Base-by-base conservation (phyloP, 2,329 filamentous ascomycete species). In the Aureobasidium sp. region DNA sequence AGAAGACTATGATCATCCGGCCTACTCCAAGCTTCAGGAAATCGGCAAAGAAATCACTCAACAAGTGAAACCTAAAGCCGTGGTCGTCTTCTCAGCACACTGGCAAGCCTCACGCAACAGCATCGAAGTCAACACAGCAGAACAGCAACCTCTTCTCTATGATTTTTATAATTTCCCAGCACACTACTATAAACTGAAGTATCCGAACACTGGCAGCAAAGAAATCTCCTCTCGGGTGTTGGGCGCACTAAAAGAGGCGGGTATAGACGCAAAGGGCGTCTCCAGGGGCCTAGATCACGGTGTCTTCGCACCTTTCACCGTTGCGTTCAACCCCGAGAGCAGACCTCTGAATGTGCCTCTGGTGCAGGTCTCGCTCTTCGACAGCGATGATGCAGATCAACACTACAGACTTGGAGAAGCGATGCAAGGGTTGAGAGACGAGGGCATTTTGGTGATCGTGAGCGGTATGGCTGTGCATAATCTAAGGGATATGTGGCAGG, bases 71-170 rank as follows among this genome's bases (percentile, higher is more conserved):
- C 88, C 88, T 1, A 86, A 83, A 64, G 89, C 87, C 2, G 81
- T 91, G 16, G 84, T 91, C 1, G 86, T 91, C 29, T 87, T 92
- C 70, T 90, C 88, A 0, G 89, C 87, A 1, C 88, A 92, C 72
- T 91, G 89, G 88, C 85, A 89, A 74, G 84, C 80, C 6, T 49
- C 75, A 69, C 73, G 74, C 42, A 76, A 80, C 66, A 78, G 76
- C 3, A 81, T 90, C 64, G 77, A 86, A 67, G 80, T 90, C 66
- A 90, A 90, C 71, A 83, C 81, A 8, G 84, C 82, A 3, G 83
- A 84, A 62, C n/a, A n/a, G n/a, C n/a, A n/a, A n/a, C n/a, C n/a
- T n/a, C n/a, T n/a, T n/a, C n/a, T n/a, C n/a, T n/a, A n/a, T n/a
- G n/a, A n/a, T n/a, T n/a, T n/a, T n/a, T n/a, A n/a, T n/a, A n/a